Base-by-base conservation (phyloP, 192 early-diverging fungal genomes). In the Mortierella hygrophila region DNA sequence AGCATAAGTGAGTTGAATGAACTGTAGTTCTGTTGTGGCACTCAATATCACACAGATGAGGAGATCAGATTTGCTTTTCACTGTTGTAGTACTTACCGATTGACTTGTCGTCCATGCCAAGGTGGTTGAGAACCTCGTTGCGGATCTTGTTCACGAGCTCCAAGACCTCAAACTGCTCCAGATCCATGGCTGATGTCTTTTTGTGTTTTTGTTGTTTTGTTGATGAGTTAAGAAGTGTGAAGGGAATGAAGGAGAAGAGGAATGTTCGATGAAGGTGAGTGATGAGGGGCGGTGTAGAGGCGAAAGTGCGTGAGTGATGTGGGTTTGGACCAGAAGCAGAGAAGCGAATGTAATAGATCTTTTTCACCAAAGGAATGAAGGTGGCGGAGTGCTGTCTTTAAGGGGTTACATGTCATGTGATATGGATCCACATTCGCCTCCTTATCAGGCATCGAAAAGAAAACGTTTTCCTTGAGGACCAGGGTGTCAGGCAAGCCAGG, bases 81-180 rank as follows among this genome's bases (percentile, higher is more conserved):
- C 16, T 26, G 9, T 3, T 46, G 20, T 63, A 35, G 49, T 20
- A 65, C 85, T 75, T 88, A 90, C 92, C 92, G 55, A 91, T 82
- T 37, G 93, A 93, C 87, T 96, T 97, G 90, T 99, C 98, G 54
- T 95, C 93, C 78, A 98, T 91, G 13, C 96, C 96, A 46, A 92
- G 95, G 82, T 99, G 98, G 89, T 99, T 99, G 32, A 94, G 90
- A 29, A 99, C 90, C 89, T 99, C 98, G 75, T 92, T 95, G 46
- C 95, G 92, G 60, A 99, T 94, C 88, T 97, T 97, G 80, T 94
- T 93, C 11, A 99, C 95, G 49, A 99, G 89, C 60, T 96, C 96
- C 75, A 98, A 92, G 74, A 95, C 93, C 85, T 98, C 98, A 26
- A 99, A 93, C 82, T 95, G 91, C 77, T 94, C 91, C 74, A 98